Conservation (phyloP, 805 yeast species). For the Teunomyces lycoperdinae region DNA sequence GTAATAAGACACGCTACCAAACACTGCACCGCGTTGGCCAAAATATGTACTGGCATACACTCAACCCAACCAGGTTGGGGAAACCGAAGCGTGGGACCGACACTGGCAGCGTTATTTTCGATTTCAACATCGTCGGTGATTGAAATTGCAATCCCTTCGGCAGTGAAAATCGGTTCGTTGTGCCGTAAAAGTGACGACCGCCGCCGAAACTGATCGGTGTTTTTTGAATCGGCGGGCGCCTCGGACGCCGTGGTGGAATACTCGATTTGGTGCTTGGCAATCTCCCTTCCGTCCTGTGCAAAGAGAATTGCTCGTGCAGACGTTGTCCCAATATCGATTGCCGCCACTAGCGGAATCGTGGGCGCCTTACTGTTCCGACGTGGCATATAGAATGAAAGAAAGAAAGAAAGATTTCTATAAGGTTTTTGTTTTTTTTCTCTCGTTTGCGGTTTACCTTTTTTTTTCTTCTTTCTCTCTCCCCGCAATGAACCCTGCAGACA, state of each 20-base stretch:
- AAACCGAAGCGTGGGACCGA: slow-evolving; percentile 68
- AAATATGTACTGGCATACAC: slow-evolving; percentile 80
- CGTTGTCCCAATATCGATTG: slow-evolving; percentile 90
- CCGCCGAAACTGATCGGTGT: slow-evolving; percentile 46
- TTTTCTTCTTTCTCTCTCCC: background rate
- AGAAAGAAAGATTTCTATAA: background rate
- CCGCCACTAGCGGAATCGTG: slow-evolving; percentile 49
- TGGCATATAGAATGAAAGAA: slow-evolving; percentile 23
- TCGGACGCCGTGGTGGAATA: slow-evolving; percentile 71
- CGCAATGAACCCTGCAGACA: background rate
- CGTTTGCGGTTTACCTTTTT: background rate
- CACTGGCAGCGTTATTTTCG: slow-evolving; percentile 52
- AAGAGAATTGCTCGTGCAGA: slow-evolving; percentile 87
- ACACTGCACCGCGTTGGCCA: slow-evolving; percentile 79
- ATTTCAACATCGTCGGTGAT: slow-evolving; percentile 58
- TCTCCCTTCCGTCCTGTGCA: slow-evolving; percentile 66
- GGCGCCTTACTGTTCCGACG: slow-evolving; percentile 45
- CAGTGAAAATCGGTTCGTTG: slow-evolving; percentile 61
- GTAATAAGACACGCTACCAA: slow-evolving; percentile 61
- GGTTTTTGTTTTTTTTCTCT: background rate
- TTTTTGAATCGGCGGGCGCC: slow-evolving; percentile 41
- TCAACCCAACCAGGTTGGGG: slow-evolving; percentile 94
- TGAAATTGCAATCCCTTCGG: slow-evolving; percentile 71
- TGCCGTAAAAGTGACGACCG: slow-evolving; percentile 43
- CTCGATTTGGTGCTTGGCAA: slow-evolving; percentile 88